Evolutionary conservation across 345 rosid species (phyloP).

Genomic region (Heritiera fomes): DNA sequence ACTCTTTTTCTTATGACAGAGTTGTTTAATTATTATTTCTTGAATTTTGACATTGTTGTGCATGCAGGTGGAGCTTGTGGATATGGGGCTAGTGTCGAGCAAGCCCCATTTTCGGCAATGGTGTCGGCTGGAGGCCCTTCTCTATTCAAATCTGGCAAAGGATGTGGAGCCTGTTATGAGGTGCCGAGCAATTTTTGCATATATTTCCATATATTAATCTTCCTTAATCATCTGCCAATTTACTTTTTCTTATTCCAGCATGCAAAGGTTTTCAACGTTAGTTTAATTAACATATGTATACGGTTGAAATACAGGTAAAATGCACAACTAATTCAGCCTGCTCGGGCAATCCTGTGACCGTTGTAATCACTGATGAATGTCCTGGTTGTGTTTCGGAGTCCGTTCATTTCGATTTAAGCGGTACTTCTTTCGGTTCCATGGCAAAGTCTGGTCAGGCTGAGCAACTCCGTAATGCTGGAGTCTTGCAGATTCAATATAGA

Average conservation of each 20-base stretch:
- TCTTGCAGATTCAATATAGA: slow-evolving; percentile 44
- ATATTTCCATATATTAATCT: too few species aligned
- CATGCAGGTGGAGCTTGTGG: slow-evolving; percentile 28
- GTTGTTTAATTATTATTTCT: not conserved
- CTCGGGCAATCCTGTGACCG: slow-evolving; percentile 56
- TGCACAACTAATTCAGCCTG: slow-evolving; percentile 61
- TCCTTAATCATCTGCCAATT: too few species aligned
- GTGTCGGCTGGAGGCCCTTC: slow-evolving; percentile 26
- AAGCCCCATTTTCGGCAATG: slow-evolving; percentile 22
- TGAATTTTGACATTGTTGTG: not conserved
- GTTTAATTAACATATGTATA: too few species aligned
- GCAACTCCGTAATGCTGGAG: slow-evolving; percentile 55
- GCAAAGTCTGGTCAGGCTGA: slow-evolving; percentile 56
- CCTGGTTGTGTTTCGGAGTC: slow-evolving; percentile 55
- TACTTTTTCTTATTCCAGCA: too few species aligned
- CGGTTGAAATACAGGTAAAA: slow-evolving; percentile 40
- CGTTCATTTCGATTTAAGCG: slow-evolving; percentile 68
- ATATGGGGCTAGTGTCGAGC: slow-evolving; percentile 13
- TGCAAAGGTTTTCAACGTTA: not conserved
- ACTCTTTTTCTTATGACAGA: not conserved
- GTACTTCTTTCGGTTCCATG: slow-evolving; percentile 76
- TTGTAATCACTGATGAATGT: slow-evolving; percentile 70
- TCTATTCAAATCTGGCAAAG: slow-evolving; percentile 33
- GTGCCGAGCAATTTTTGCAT: slow-evolving; percentile 18
- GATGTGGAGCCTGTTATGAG: slow-evolving; percentile 81